Evolutionary conservation across 2,329 filamentous ascomycete genomes (phyloP).

Genomic region (Colletotrichum australisinense): DNA sequence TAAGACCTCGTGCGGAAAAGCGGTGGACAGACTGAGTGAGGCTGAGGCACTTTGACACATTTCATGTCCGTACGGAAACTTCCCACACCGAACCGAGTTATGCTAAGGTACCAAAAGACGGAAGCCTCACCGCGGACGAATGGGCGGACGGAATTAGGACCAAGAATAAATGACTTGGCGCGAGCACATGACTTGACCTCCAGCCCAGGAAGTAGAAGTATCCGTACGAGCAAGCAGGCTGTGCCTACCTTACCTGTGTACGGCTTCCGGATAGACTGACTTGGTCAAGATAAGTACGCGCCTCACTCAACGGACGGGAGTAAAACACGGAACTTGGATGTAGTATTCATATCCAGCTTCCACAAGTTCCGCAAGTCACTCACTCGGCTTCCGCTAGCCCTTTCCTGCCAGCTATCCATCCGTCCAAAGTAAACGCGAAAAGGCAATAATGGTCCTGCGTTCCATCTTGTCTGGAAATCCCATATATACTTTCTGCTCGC

Average conservation of each 20-base stretch:
- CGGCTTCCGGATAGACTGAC: background rate
- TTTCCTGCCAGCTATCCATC: background rate
- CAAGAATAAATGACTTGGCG: background rate
- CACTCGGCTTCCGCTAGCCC: slow-evolving; percentile 3
- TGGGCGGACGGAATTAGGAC: background rate
- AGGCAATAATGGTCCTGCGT: background rate
- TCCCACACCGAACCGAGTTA: background rate
- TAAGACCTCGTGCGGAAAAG: background rate
- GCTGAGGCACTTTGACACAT: background rate
- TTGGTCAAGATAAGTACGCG: too few species aligned
- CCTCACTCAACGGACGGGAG: background rate
- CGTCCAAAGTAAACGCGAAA: background rate
- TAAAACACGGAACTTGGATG: slow-evolving; percentile 1
- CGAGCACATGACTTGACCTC: too few species aligned
- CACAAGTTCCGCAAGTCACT: slow-evolving; percentile 8
- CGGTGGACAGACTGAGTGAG: background rate
- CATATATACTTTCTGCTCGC: background rate
- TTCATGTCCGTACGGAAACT: background rate
- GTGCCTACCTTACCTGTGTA: too few species aligned
- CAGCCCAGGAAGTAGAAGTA: background rate
- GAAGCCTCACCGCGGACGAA: background rate
- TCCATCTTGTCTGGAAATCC: slow-evolving; percentile 22
- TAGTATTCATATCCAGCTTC: slow-evolving; percentile 7
- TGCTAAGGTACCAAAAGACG: background rate
- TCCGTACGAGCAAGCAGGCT: background rate